Percentiles rank a stretch among this genome's conserved stretches.
Conservation (phyloP, 306 rosid genomes). For the Castanospermum australe region DNA sequence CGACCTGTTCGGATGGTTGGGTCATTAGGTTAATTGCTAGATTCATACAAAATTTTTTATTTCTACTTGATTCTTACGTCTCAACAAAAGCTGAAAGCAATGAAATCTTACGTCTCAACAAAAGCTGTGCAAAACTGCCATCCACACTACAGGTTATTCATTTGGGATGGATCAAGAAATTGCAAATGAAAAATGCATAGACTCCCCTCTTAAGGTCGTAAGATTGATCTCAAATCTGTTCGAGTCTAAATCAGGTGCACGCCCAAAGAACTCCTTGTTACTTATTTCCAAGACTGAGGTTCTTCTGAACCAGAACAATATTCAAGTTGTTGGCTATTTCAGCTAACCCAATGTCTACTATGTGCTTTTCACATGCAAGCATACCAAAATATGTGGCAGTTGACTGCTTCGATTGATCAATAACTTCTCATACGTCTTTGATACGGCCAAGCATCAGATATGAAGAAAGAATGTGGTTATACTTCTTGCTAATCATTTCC, state of each 20-base stretch:
- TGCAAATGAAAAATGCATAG: conserved; percentile 19
- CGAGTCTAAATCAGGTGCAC: neutral
- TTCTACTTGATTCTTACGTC: no score
- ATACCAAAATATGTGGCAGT: conserved; percentile 53
- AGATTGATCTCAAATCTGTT: conserved; percentile 23
- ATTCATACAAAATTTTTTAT: no score
- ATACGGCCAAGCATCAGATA: no score
- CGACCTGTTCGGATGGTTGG: no score
- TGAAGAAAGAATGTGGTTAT: no score
- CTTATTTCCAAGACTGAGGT: conserved; percentile 33
- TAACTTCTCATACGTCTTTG: no score
- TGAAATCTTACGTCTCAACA: neutral
- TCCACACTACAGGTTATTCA: conserved; percentile 11
- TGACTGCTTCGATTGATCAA: no score
- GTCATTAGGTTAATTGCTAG: no score
- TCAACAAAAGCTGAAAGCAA: no score
- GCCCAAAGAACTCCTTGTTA: conserved; percentile 7
- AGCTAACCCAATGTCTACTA: conserved; percentile 51
- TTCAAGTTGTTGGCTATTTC: conserved; percentile 54
- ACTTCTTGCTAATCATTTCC: no score
- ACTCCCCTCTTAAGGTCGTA: conserved; percentile 11
- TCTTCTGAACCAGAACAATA: conserved; percentile 60
- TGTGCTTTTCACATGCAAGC: conserved; percentile 54
- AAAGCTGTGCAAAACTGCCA: conserved; percentile 9
- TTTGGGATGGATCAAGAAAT: neutral